Conservation (phyloP, 441 rosid genomes). For the Pelargonium cotyledonis region DNA sequence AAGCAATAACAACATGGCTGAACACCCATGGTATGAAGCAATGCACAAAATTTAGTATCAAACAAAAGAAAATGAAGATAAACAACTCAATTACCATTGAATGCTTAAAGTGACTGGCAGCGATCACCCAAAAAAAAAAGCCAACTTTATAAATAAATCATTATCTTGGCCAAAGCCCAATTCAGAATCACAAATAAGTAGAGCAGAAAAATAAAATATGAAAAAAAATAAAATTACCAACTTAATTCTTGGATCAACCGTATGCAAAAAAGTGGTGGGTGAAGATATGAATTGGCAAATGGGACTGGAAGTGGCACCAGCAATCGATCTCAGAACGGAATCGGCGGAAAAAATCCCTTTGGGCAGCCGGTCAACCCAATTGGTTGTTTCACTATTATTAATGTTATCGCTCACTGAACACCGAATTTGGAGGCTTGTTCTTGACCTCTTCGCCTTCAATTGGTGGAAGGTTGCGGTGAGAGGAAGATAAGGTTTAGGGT, state of each 20-base stretch:
- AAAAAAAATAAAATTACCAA: conserved; percentile 33
- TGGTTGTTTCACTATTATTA: conserved; percentile 26
- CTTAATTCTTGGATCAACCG: conserved; percentile 81
- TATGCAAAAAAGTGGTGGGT: conserved; percentile 74
- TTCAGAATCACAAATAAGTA: neutral
- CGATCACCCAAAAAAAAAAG: too few relatives aligned
- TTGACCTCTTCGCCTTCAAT: conserved; percentile 17
- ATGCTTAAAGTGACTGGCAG: too few relatives aligned
- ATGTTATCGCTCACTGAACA: conserved; percentile 39
- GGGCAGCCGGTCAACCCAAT: conserved; percentile 61
- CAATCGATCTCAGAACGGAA: conserved; percentile 59
- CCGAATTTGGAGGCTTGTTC: conserved; percentile 18
- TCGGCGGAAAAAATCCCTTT: conserved; percentile 53
- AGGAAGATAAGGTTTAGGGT: conserved; percentile 17
- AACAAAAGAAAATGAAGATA: too few relatives aligned
- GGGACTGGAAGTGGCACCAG: conserved; percentile 78
- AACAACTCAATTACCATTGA: too few relatives aligned
- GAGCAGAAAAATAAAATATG: neutral
- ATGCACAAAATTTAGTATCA: too few relatives aligned
- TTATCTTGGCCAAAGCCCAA: neutral
- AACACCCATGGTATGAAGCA: too few relatives aligned
- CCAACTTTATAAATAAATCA: neutral
- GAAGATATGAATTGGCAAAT: conserved; percentile 75
- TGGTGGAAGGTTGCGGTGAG: conserved; percentile 8
- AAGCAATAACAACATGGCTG: too few relatives aligned